Evolutionary conservation across 2,329 filamentous ascomycete genomes (phyloP), one percentile per base, ranked within the genome.

Genomic region (Colletotrichum liriopes): DNA sequence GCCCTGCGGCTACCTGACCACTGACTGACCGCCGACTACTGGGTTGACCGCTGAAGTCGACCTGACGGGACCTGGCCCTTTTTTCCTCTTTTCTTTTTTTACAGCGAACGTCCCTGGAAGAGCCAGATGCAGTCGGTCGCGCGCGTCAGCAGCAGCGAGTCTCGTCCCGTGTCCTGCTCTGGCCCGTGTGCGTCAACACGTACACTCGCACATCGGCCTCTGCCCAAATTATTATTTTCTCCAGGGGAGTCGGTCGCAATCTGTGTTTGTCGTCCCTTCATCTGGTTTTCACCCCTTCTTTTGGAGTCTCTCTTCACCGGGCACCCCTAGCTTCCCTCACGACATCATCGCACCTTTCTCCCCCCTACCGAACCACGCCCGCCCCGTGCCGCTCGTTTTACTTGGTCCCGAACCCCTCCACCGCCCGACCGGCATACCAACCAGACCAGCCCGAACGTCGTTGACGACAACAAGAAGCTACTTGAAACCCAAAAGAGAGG

Each of bases 301-400:
- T 59, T 56, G 29, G 5, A 4, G 26, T 11, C 3, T 6, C 11
- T 18, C 26, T 20, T 29, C 26, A 23, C 23, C 20, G 23, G 41
- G 41, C 23, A 52, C 45, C 60, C 45, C 59, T 63, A 41, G 55
- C n/a, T 39, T 32, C 26, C 55, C n/a, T 26, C 37, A 49, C 45
- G 45, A 51, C 35, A 52, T 62, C 43, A 49, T n/a, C 35, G 45
- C 60, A 52, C 37, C 61, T 43, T 18, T 18, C 45, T 32, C 16
- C 32, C 18, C 47, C 35, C 32, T 18, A 35, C 18, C 64, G 18
- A 41, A 45, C 56, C 62, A 56, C 56, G 11, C 26, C 41, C 43
- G 41, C 51, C 49, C 67, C 49, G 35, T 59, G 58, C 65, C 69
- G 52, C 65, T 72, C 59, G 45, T 72, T 72, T 69, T 64, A 26